Base-by-base conservation (phyloP, 306 rosid genomes). In the Ammopiptanthus mongolicus region DNA sequence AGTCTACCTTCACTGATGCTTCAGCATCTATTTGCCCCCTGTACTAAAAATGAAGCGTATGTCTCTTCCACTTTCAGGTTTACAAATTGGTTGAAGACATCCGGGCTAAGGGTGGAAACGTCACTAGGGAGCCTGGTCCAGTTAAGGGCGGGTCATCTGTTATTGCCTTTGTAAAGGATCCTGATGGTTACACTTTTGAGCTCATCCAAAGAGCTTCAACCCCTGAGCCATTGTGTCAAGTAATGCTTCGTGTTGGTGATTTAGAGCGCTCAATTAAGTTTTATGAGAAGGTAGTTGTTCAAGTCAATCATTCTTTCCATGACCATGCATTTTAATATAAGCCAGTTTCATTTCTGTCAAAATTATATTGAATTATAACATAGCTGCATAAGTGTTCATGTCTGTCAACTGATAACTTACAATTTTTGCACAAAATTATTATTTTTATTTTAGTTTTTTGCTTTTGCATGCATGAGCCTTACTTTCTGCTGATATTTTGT, bases 221-320 rank as follows among this genome's bases (percentile, higher is more conserved):
- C 33, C 96, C 92, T 0, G 97, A 95, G 79, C 97, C 99, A 42
- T 73, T 95, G 48, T 88, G 97, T 76, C 99, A 95, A 89, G 89
- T 95, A 8, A 95, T 95, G 99, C 99, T 92, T 22, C 97, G 99
- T 42, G 97, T 95, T 81, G 97, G 97, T 19, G 97, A 95, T 76
- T 81, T 92, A 23, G 99, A 95, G 53, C 91, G 92, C 57, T 77
- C 97, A 14, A 83, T 95, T 76, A 92, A 88, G 91, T 95, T 95
- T 75, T 95, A 95, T 63, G 99, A 95, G 31, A 90, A 85, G 99
- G 99, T 95, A 85, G 56, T 10, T 25, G 64, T 17, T 18, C 37
- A 34, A 59, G 50, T 67, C 55, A 37, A 13, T n/a, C 46, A 58
- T 65, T 74, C 39, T 66, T 67, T 73, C 36, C 6, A 25, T 2